Base-by-base conservation (phyloP, 495 filamentous ascomycete species). In the Beverwykella pulmonaria region DNA sequence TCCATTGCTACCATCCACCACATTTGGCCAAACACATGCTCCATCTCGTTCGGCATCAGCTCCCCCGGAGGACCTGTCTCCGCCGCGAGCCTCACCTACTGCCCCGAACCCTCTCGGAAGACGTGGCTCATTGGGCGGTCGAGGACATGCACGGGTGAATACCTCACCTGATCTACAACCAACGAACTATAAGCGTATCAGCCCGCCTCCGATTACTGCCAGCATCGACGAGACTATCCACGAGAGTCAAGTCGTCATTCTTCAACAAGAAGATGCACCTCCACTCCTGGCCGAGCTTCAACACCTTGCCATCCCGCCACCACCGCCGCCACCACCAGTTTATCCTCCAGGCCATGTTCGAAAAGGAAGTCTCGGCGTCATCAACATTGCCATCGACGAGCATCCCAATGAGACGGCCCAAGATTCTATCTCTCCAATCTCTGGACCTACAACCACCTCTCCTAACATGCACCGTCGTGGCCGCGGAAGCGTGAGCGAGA, bases 261-360 rank as follows among this genome's bases (percentile, higher is more conserved):
- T 77, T 69, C 57, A 70, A 22, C 52, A 68, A 20, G 59, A 76
- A 20, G 52, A 50, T 14, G 61, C 64, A 27, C 87, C 89, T 12
- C 86, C 87, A 12, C 83, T 96, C 30, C 80, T 96, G 41, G 87
- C 87, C 54, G 90, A 96, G 68, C 84, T 96, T n/a, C 89, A 92
- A 73, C 92, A 97, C 76, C 83, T 97, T 9, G 86, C 87, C 27
- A 80, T 71, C 17, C 86, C 86, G 4, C 86, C 88, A 2, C 88
- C 87, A 3, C 88, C 87, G 0, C 88, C 88, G 12, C 87, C 89
- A 2, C 87, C 85, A 25, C 54, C 84, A 76, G 56, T 88, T 83
- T 67, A 82, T 77, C 39, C 78, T 75, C 27, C 72, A 69, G 49
- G 56, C 26, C 47, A 61, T 27, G 59, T 50, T 12, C 19, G 32